Percentiles rank a stretch among this genome's conserved stretches.
Conservation (phyloP, 768 basidiomycete species). For the Cystoderma amianthinum region DNA sequence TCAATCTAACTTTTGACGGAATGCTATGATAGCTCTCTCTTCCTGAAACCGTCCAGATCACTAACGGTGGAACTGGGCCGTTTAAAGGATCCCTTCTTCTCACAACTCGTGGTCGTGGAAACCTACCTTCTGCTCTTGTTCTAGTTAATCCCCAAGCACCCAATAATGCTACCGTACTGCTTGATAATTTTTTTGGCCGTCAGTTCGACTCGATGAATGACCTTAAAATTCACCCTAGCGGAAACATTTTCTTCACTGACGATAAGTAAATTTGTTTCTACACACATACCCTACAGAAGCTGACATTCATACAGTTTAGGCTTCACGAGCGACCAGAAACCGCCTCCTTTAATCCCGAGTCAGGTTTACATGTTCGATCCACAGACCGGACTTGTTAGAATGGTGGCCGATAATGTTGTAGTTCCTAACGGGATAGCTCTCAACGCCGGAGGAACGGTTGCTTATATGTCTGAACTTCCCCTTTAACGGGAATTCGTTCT, state of each 20-base stretch:
- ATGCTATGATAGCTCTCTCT: too few relatives aligned
- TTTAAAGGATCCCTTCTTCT: slow-evolving; percentile 54
- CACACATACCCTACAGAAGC: not conserved
- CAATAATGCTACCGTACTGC: slow-evolving; percentile 60
- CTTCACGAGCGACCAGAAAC: slow-evolving; percentile 58
- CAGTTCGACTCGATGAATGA: slow-evolving; percentile 85
- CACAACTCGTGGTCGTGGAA: slow-evolving; percentile 59
- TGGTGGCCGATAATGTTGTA: too few relatives aligned
- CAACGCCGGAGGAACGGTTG: too few relatives aligned
- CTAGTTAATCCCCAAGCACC: slow-evolving; percentile 55
- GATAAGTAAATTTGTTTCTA: slow-evolving; percentile 28
- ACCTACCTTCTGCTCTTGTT: slow-evolving; percentile 58
- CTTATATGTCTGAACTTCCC: too few relatives aligned
- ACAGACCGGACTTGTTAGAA: too few relatives aligned
- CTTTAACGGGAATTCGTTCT: too few relatives aligned
- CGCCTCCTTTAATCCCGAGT: too few relatives aligned
- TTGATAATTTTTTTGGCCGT: slow-evolving; percentile 75
- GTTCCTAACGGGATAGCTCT: too few relatives aligned
- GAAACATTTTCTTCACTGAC: slow-evolving; percentile 74
- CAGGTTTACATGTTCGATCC: too few relatives aligned
- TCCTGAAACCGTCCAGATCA: slow-evolving; percentile 57
- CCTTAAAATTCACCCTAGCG: slow-evolving; percentile 65
- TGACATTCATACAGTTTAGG: slow-evolving; percentile 42
- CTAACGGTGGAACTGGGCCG: slow-evolving; percentile 63
- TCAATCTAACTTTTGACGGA: too few relatives aligned